Conservation (phyloP, 768 basidiomycete species). For the Mrakia blollopis region DNA sequence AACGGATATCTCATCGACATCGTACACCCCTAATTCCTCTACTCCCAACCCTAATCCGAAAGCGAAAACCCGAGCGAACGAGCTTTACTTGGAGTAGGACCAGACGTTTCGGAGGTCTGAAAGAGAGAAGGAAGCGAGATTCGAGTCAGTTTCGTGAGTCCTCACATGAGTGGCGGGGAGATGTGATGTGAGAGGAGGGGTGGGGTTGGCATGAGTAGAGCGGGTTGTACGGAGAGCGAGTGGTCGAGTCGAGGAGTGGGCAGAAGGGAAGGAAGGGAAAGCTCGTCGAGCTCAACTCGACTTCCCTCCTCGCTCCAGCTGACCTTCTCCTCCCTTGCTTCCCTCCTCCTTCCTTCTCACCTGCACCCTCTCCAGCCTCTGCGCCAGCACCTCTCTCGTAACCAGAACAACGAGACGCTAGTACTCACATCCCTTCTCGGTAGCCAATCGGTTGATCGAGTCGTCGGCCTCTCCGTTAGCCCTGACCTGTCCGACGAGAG, state of each 20-base stretch:
- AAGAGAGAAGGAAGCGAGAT: neutral
- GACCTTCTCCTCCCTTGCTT: too few relatives aligned
- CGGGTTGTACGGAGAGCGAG: too few relatives aligned
- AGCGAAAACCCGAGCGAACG: neutral
- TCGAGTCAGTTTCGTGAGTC: neutral
- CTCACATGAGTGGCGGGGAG: neutral
- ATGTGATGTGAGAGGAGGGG: neutral
- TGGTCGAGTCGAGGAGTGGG: too few relatives aligned
- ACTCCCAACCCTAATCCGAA: constrained; percentile 6
- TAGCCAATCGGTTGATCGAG: constrained; percentile 91
- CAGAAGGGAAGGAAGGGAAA: too few relatives aligned
- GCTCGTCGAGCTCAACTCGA: too few relatives aligned
- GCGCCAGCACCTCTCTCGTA: neutral
- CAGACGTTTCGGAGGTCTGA: constrained; percentile 93
- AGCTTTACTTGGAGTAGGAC: constrained; percentile 82
- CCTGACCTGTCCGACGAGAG: constrained; percentile 87
- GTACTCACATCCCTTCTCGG: constrained; percentile 83
- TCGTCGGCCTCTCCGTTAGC: constrained; percentile 95
- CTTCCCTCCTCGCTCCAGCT: too few relatives aligned
- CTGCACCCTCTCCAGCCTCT: neutral
- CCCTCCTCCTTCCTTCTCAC: neutral
- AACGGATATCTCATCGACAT: constrained; percentile 6
- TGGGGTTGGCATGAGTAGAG: neutral
- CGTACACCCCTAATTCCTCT: constrained; percentile 5
- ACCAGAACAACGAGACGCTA: constrained; percentile 37